phyloP scores from a whole-genome alignment of 306 rosid species.

The Coriaria nepalensis region DNA sequence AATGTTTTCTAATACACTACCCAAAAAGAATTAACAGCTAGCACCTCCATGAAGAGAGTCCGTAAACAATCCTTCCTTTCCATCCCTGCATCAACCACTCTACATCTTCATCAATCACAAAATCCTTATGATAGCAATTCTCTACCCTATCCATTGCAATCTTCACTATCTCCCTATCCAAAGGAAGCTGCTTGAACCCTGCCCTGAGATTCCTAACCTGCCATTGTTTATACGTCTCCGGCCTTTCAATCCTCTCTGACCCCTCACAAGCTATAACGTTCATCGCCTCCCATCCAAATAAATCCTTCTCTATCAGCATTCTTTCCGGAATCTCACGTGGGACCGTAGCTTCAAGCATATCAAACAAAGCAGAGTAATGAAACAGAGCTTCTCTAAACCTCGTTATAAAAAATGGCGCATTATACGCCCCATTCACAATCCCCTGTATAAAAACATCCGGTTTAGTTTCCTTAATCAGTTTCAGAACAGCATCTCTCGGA shows the following conservation, averaged over 20 bases:
- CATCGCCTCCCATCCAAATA: constrained; percentile 26
- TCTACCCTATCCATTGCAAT: constrained; percentile 19
- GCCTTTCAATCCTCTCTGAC: constrained; percentile 28
- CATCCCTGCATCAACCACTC: constrained; percentile 27
- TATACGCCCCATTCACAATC: constrained; percentile 22
- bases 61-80: constrained; percentile 26
- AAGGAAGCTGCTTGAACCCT: constrained; percentile 24
- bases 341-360: constrained; percentile 22
- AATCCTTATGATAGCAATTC: constrained; percentile 20
- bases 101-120: constrained; percentile 21
- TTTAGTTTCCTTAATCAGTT: constrained; percentile 22
- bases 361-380: constrained; percentile 27
- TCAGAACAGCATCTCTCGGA: constrained; percentile 22
- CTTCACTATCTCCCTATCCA: constrained; percentile 18
- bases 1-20: not conserved
- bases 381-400: constrained; percentile 31
- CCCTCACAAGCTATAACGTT: constrained; percentile 34
- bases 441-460: constrained; percentile 21
- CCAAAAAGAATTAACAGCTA: not conserved
- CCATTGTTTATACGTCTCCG: constrained; percentile 28
- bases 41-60: constrained; percentile 23
- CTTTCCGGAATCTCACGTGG: constrained; percentile 24
- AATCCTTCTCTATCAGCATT: constrained; percentile 22
- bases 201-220: constrained; percentile 19
- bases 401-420: constrained; percentile 23